Percentiles rank a stretch among this genome's conserved stretches.
Conservation (phyloP, 2,329 filamentous ascomycete species). For the Epichloe baconii region DNA sequence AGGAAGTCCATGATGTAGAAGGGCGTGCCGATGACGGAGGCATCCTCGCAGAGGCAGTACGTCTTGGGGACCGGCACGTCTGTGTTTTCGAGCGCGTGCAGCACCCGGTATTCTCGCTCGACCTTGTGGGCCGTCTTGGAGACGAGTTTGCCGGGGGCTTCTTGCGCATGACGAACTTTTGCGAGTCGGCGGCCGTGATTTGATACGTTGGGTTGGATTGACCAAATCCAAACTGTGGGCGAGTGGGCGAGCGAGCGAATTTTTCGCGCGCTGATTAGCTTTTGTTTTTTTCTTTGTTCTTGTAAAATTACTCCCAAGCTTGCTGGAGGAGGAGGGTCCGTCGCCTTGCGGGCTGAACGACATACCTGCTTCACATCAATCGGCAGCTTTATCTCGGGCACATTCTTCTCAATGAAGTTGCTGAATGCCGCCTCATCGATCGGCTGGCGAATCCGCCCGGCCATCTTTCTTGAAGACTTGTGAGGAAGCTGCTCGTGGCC, state of each 20-base stretch:
- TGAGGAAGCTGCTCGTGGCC: background rate
- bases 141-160: constrained; percentile 87
- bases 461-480: constrained; percentile 43
- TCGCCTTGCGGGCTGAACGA: background rate
- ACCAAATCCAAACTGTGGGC: constrained; percentile 75
- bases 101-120: constrained; percentile 86
- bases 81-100: constrained; percentile 65
- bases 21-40: constrained; percentile 65
- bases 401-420: constrained; percentile 61
- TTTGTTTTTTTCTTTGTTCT: no score
- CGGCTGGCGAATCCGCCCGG: constrained; percentile 76
- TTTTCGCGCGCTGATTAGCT: no score
- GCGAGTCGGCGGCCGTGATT: constrained; percentile 56
- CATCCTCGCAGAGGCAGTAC: constrained; percentile 77
- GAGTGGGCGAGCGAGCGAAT: no score
- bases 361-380: constrained; percentile 79
- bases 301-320: no score
- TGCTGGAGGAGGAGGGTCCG: no score
- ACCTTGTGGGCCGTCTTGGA: constrained; percentile 93
- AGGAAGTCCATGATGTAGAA: constrained; percentile 98
- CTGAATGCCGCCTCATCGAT: constrained; percentile 74
- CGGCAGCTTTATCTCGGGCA: constrained; percentile 73
- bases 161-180: constrained; percentile 83
- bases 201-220: constrained; percentile 97
- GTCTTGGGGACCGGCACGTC: constrained; percentile 78